Conservation (phyloP, 2,329 filamentous ascomycete genomes). For the Aspergillus novoparasiticus region DNA sequence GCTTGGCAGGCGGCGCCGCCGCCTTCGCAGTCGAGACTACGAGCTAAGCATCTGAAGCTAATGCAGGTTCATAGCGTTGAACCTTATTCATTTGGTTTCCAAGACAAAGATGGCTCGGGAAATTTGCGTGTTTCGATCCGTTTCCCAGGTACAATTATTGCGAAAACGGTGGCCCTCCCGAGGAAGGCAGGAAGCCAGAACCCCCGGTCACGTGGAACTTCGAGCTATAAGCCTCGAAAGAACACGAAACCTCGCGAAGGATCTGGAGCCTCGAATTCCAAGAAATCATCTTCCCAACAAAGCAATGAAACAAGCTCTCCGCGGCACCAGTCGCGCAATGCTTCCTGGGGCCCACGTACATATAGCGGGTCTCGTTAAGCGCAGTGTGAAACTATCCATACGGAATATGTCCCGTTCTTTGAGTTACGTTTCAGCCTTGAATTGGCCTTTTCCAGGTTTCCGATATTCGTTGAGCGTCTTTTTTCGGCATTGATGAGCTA, state of each 20-base stretch:
- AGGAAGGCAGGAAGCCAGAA: slow-evolving; percentile 32
- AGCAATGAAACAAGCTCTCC: slow-evolving; percentile 25
- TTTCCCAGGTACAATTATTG: slow-evolving; percentile 49
- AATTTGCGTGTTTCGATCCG: slow-evolving; percentile 47
- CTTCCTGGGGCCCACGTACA: slow-evolving; percentile 32
- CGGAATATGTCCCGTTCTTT: slow-evolving; percentile 5
- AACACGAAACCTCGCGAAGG: slow-evolving; percentile 35
- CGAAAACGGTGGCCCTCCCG: slow-evolving; percentile 45
- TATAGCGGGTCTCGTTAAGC: slow-evolving; percentile 27
- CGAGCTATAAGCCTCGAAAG: slow-evolving; percentile 34
- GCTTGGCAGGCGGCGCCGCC: slow-evolving; percentile 62
- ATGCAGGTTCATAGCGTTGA: slow-evolving; percentile 56
- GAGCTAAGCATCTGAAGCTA: slow-evolving; percentile 55
- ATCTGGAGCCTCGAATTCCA: slow-evolving; percentile 24
- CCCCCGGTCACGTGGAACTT: slow-evolving; percentile 30
- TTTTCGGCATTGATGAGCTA: slow-evolving; percentile 28
- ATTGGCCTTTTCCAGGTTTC: slow-evolving; percentile 19
- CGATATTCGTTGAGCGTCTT: slow-evolving; percentile 25
- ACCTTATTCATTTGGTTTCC: slow-evolving; percentile 43
- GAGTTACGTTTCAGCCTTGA: slow-evolving; percentile 3
- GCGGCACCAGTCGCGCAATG: slow-evolving; percentile 30
- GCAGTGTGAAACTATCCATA: slow-evolving; percentile 4
- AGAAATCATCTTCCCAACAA: slow-evolving; percentile 32
- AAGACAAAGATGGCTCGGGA: slow-evolving; percentile 41
- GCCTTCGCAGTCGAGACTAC: slow-evolving; percentile 35